phyloP scores from a whole-genome alignment of 192 early-diverging fungal species.

The Paraglomus brasilianum region DNA sequence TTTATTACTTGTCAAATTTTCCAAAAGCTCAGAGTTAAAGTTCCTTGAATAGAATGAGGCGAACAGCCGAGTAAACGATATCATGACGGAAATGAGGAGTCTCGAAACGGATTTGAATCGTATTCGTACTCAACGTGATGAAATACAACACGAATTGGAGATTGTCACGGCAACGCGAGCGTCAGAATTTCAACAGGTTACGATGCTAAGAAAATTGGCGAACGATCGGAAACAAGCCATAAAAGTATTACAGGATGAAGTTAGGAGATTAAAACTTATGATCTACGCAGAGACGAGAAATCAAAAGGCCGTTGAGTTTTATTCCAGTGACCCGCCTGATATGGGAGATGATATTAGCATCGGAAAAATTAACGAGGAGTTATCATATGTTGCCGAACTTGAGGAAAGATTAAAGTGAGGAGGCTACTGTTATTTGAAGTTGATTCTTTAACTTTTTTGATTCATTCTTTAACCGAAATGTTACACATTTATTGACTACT shows the following conservation, averaged over 20 bases:
- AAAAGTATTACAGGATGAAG: conserved; percentile 51
- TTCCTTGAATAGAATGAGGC: conserved; percentile 6
- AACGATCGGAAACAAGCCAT: conserved; percentile 37
- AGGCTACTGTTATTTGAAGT: neutral
- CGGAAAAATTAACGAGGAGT: conserved; percentile 33
- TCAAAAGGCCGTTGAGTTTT: conserved; percentile 48
- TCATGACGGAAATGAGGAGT: conserved; percentile 2
- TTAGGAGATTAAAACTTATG: conserved; percentile 52
- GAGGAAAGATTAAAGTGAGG: conserved; percentile 48
- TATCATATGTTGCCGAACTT: conserved; percentile 53
- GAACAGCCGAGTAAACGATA: neutral
- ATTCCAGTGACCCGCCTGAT: conserved; percentile 32
- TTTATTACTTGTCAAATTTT: neutral
- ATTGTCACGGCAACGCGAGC: conserved; percentile 30
- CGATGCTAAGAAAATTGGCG: conserved; percentile 16
- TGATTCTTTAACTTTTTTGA: neutral
- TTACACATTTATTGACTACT: neutral
- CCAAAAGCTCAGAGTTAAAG: neutral
- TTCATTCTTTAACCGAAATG: no score
- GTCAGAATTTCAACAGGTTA: conserved; percentile 31
- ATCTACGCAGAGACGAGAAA: conserved; percentile 51
- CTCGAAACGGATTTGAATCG: conserved; percentile 23
- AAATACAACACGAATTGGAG: conserved; percentile 33
- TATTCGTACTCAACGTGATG: conserved; percentile 36
- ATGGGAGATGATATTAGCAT: conserved; percentile 4